A percentile compares a stretch with the other conserved stretches of the same genome.
Evolutionary conservation across 805 yeast species (phyloP).

Genomic region (Starmerella ratchasimensis): DNA sequence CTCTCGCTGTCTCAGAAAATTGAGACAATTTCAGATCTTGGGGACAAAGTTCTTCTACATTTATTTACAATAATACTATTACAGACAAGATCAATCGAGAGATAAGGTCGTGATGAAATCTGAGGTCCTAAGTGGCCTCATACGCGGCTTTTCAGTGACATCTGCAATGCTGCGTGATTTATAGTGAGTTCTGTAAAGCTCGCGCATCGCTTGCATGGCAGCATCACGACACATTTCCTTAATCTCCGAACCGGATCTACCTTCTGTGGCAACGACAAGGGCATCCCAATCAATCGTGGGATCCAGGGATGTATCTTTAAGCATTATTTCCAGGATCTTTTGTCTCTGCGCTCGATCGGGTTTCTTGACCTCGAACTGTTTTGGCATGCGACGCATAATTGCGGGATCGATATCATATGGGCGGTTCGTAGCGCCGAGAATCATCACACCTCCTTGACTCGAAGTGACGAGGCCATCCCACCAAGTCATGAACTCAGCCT

Average conservation of each 20-base stretch:
- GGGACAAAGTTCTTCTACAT: too few relatives aligned
- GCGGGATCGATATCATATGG: conserved; percentile 87
- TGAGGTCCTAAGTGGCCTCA: conserved; percentile 49
- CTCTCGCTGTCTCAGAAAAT: too few relatives aligned
- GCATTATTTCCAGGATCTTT: conserved; percentile 54
- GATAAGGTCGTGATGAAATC: conserved; percentile 36
- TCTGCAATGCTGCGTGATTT: conserved; percentile 28
- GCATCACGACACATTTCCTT: conserved; percentile 89
- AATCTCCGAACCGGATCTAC: conserved; percentile 81
- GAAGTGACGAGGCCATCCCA: conserved; percentile 82
- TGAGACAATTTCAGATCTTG: too few relatives aligned
- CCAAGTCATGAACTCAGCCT: conserved; percentile 93
- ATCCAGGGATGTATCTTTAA: conserved; percentile 53
- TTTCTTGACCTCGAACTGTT: conserved; percentile 62
- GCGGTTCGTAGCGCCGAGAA: conserved; percentile 90
- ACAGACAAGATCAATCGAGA: too few relatives aligned
- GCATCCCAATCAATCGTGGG: conserved; percentile 43
- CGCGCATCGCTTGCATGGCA: conserved; percentile 77
- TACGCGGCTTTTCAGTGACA: conserved; percentile 23
- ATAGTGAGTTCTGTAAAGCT: conserved; percentile 41
- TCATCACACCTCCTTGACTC: conserved; percentile 57
- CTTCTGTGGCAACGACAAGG: conserved; percentile 52
- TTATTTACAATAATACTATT: too few relatives aligned
- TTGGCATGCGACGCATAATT: conserved; percentile 83
- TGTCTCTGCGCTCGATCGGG: conserved; percentile 58